These are phyloP conservation scores for Kodamaea neixiangensis DNA, from an alignment of 805 yeast genomes.

Conservation along the genomic window DNA sequence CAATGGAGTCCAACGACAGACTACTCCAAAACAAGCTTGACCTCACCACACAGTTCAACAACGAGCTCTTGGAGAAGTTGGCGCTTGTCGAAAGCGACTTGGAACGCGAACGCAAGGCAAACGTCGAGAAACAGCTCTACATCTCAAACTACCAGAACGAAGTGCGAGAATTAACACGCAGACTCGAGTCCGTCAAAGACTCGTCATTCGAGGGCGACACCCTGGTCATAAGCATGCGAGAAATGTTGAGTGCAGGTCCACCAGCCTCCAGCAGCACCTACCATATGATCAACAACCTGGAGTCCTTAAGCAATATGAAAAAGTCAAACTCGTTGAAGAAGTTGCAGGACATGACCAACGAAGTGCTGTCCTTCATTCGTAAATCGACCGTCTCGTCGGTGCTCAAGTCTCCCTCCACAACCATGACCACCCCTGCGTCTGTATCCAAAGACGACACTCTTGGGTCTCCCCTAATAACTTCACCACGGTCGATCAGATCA, in stretches of 20 bases:
- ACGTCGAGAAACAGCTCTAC: conserved; percentile 27
- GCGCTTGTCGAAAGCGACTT: conserved; percentile 46
- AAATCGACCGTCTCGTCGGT: conserved; percentile 14
- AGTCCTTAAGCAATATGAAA: conserved; percentile 3
- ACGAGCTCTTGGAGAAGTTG: conserved; percentile 42
- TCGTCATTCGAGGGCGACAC: conserved; percentile 4
- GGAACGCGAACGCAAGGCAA: conserved; percentile 26
- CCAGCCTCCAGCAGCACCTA: conserved; percentile 13
- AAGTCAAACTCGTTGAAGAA: conserved; percentile 33
- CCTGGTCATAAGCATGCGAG: conserved; percentile 28
- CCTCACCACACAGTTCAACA: conserved; percentile 38
- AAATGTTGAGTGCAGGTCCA: conserved; percentile 29
- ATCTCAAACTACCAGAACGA: conserved; percentile 35
- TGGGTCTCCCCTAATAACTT: conserved; percentile 12
- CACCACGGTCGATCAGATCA: conserved; percentile 4
- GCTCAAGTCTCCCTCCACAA: conserved; percentile 26
- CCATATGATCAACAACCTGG: neutral
- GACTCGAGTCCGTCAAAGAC: conserved; percentile 8
- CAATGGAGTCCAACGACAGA: conserved; percentile 41
- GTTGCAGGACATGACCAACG: conserved; percentile 31
- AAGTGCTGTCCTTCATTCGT: conserved; percentile 17
- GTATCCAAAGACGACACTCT: conserved; percentile 4
- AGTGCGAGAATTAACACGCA: conserved; percentile 21
- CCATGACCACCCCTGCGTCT: conserved; percentile 14
- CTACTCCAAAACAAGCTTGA: conserved; percentile 34